A percentile compares a stretch with the other conserved stretches of the same genome.
These are phyloP conservation scores for Durotheca rogersii DNA, from an alignment of 495 filamentous ascomycete genomes.

Conservation along the genomic window DNA sequence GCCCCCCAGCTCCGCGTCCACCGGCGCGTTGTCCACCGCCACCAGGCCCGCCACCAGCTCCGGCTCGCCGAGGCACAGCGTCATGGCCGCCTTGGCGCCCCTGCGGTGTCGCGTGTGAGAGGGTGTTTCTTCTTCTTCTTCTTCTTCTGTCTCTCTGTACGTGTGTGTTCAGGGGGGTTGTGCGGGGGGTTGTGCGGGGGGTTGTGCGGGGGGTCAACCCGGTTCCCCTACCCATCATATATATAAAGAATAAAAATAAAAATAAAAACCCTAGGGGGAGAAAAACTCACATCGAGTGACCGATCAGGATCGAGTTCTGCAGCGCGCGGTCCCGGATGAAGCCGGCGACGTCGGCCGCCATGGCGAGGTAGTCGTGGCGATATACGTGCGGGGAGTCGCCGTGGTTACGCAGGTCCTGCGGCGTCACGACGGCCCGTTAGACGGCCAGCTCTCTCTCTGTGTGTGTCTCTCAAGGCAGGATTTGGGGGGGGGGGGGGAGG, in stretches of 20 bases:
- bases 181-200: no score
- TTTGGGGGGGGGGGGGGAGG: neutral
- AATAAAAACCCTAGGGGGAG: no score
- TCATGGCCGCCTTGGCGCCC: slow-evolving; percentile 95
- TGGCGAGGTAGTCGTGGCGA: slow-evolving; percentile 77
- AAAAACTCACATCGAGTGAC: slow-evolving; percentile 95
- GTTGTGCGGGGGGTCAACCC: slow-evolving; percentile 1
- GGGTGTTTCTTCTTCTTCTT: neutral
- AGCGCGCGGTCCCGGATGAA: slow-evolving; percentile 79
- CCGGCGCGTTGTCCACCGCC: slow-evolving; percentile 89
- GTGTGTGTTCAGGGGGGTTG: no score
- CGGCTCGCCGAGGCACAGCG: slow-evolving; percentile 70
- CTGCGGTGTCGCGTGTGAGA: slow-evolving; percentile 41
- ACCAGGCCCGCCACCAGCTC: slow-evolving; percentile 67
- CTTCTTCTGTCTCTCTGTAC: no score
- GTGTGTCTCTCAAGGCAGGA: no score
- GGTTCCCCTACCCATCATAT: no score
- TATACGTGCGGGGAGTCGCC: slow-evolving; percentile 80
- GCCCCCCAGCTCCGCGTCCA: slow-evolving; percentile 69
- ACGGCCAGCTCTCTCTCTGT: neutral
- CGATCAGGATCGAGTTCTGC: slow-evolving; percentile 72
- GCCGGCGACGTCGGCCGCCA: slow-evolving; percentile 81
- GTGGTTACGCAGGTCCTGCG: slow-evolving; percentile 90
- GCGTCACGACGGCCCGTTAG: slow-evolving; percentile 11
- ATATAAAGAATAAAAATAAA: no score